Evolutionary conservation across 805 yeast genomes (phyloP).

Genomic region (Myxozyma neglecta): DNA sequence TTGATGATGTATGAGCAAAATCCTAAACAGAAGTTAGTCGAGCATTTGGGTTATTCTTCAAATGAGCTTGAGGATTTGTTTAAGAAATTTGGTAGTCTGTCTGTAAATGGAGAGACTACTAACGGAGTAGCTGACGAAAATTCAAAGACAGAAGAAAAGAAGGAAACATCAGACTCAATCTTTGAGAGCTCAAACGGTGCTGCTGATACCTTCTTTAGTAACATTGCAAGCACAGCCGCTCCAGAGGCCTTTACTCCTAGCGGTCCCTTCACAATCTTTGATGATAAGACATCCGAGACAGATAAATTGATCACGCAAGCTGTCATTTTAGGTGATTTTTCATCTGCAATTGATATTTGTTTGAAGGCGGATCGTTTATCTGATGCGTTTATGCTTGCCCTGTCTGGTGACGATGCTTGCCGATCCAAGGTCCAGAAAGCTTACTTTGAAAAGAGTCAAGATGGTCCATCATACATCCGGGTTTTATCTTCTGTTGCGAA

Average conservation of each 20-base stretch:
- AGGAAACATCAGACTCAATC: slow-evolving; percentile 33
- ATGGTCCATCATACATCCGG: slow-evolving; percentile 63
- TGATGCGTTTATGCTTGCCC: slow-evolving; percentile 82
- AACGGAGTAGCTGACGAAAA: slow-evolving; percentile 31
- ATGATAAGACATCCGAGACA: slow-evolving; percentile 45
- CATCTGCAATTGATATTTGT: slow-evolving; percentile 66
- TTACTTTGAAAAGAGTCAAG: slow-evolving; percentile 61
- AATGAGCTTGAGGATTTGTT: slow-evolving; percentile 21
- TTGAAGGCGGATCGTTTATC: slow-evolving; percentile 60
- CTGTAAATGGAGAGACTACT: slow-evolving; percentile 28
- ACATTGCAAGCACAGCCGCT: slow-evolving; percentile 35
- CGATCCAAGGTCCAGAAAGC: slow-evolving; percentile 69
- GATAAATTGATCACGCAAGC: slow-evolving; percentile 51
- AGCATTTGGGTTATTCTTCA: slow-evolving; percentile 29
- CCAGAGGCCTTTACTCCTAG: slow-evolving; percentile 21
- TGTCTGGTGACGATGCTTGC: slow-evolving; percentile 55
- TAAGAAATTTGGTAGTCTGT: slow-evolving; percentile 18
- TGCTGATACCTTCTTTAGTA: slow-evolving; percentile 34
- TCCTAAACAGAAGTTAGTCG: slow-evolving; percentile 32
- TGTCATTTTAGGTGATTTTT: slow-evolving; percentile 61
- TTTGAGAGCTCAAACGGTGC: slow-evolving; percentile 16
- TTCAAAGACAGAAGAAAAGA: slow-evolving; percentile 28
- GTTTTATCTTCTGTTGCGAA: slow-evolving; percentile 63
- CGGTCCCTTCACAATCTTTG: slow-evolving; percentile 39
- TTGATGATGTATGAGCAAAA: slow-evolving; percentile 41